Percentiles rank a stretch among this genome's conserved stretches.
Evolutionary conservation across 768 basidiomycete species (phyloP).

Genomic region (Leccinum rimulosum): DNA sequence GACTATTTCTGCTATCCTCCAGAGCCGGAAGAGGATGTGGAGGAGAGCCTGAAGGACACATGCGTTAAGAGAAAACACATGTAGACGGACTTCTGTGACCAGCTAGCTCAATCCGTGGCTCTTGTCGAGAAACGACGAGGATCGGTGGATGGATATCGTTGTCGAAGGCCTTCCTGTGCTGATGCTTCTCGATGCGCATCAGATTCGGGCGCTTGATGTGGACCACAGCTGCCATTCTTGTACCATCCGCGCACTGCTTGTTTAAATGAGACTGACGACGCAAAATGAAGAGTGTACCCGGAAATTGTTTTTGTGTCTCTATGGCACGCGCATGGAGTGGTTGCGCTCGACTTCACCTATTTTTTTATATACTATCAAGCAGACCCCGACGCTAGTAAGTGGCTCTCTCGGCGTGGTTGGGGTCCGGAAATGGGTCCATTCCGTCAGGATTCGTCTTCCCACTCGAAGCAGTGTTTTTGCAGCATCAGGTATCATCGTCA

Average conservation of each 20-base stretch:
- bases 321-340: conserved; percentile 61
- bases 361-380: too few species aligned
- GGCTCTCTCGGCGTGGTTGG: conserved; percentile 47
- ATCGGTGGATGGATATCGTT: conserved; percentile 51
- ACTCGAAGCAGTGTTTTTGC: too few species aligned
- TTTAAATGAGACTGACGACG: conserved; percentile 17
- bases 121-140: conserved; percentile 19
- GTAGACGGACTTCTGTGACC: conserved; percentile 46
- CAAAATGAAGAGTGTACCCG: conserved; percentile 38
- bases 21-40: conserved; percentile 56
- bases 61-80: too few species aligned
- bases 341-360: conserved; percentile 50
- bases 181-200: conserved; percentile 45
- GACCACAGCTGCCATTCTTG: conserved; percentile 44
- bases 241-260: conserved; percentile 39
- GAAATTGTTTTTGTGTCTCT: conserved; percentile 43
- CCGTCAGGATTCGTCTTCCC: too few species aligned
- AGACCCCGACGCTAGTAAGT: conserved; percentile 22
- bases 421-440: conserved; percentile 6
- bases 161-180: conserved; percentile 38
- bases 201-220: conserved; percentile 35
- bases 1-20: conserved; percentile 48
- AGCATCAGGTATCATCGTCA: conserved; percentile 35
- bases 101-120: conserved; percentile 68
- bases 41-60: conserved; percentile 50